Evolutionary conservation across 305 asterid genomes (phyloP), one percentile per base, ranked within the genome.

Genomic region (Fraxinus latifolia): DNA sequence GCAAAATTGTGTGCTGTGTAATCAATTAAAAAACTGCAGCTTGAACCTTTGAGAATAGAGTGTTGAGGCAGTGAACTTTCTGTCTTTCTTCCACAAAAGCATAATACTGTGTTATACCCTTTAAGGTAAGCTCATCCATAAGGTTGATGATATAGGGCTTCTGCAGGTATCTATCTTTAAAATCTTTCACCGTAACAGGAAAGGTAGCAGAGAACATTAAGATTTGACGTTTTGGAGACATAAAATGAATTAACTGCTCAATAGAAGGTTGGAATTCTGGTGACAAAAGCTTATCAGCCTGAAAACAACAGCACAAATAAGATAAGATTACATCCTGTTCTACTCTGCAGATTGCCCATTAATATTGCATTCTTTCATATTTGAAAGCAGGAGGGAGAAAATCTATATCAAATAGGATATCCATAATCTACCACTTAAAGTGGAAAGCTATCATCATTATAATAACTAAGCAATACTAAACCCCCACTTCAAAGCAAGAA

Each of bases 61-160:
- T 93, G 87, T 93, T 94, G 83, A 95, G 97, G 89, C 98, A 95
- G 82, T 93, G 98, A 76, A 95, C 92, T 90, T 95, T 95, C 87
- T 95, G 99, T 76, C 98, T 91, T 89, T 95, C 98, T 91, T 95
- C 99, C 84, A 95, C 98, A 83, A 95, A 95, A 78, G 98, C 98
- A 87, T 93, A 95, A 86, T 58, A 95, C 81, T 95, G 99, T 42
- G 98, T 95, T 87, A 93, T 91, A 86, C 99, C 99, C 97, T 95
- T 95, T 23, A 95, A 92, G 15, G 99, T 93, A 82, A 95, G 99
- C 90, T 95, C 99, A 80, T 95, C 98, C 99, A 93, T 95, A 68
- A 95, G 94, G 87, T 95, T 93, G 85, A 95, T 95, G 78, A 92
- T 83, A 82, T 95, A 95, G 29, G 99, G 97, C 83, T 87, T 93